phyloP scores from a whole-genome alignment of 441 rosid genomes.

The Sinapis alba region DNA sequence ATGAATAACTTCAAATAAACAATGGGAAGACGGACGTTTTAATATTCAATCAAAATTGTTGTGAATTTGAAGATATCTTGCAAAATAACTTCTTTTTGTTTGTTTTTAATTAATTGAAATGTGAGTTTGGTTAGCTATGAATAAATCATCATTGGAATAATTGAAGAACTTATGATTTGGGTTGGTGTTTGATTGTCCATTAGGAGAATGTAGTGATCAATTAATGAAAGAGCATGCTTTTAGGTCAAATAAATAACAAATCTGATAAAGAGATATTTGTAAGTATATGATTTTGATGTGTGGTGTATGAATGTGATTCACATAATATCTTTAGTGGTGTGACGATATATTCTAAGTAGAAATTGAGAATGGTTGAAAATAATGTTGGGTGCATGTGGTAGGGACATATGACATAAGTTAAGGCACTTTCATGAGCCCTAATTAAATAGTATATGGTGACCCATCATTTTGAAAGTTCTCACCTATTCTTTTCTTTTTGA shows the following conservation, averaged over 20 bases:
- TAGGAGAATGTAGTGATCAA: conserved; percentile 26
- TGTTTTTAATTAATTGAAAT: not conserved
- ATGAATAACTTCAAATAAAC: not conserved
- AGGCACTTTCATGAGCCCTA: conserved; percentile 45
- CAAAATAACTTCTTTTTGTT: not conserved
- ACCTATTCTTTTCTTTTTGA: conserved; percentile 2
- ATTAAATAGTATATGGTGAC: conserved; percentile 45
- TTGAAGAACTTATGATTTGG: conserved; percentile 1
- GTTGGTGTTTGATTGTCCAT: conserved; percentile 30
- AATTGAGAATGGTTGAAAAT: conserved; percentile 40
- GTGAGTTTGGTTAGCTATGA: conserved; percentile 7
- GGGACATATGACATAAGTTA: conserved; percentile 40
- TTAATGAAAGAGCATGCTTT: conserved; percentile 11
- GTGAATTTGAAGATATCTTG: not conserved
- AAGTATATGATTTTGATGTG: conserved; percentile 33
- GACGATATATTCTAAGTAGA: conserved; percentile 37
- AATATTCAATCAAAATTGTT: not conserved
- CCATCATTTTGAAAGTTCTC: conserved; percentile 42
- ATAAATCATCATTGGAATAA: conserved; percentile 4
- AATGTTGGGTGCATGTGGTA: conserved; percentile 46
- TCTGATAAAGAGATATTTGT: conserved; percentile 40
- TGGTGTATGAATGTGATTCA: conserved; percentile 41
- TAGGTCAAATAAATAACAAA: conserved; percentile 23
- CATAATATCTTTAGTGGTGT: conserved; percentile 36
- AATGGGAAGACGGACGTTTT: not conserved